Evolutionary conservation across 208 protist species (phyloP), one percentile per base, ranked within the genome.

Genomic region (Histomonas meleagridis): DNA sequence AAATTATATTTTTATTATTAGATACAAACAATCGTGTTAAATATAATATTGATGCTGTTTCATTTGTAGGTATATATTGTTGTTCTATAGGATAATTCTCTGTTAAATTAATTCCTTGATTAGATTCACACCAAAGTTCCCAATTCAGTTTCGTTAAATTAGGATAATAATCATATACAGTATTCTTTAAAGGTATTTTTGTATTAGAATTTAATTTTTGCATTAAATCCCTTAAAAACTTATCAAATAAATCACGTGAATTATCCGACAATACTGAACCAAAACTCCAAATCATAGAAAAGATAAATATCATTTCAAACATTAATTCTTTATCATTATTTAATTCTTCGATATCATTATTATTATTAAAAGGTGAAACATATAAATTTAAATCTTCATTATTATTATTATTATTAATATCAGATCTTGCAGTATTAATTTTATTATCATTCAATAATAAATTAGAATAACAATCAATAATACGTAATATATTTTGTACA

Each of bases 281-380:
- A 70, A 99, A 92, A 18, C 96, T 96, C 98, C 98, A 99, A 32
- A 98, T 95, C 92, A 97, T 96, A 12, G 95, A 95, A 93, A 98
- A 99, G 76, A 96, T 93, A 53, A 91, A 46, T n/a, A 65, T 46
- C 40, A 35, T 62, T 62, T 91, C 86, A 60, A 91, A 69, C 0
- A 91, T 49, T 23, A 95, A 95, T 95, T 97, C 97, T 79, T 93
- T 95, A 21, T 98, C 96, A 4, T 95, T 95, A 35, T 96, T 96
- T 90, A 96, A 95, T 23, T 94, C 93, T 16, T 95, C 94, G 92
- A 96, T 94, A 94, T 96, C 90, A 86, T 91, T 90, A 43, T 32
- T n/a, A n/a, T n/a, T n/a, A n/a, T n/a, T n/a, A n/a, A n/a, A n/a
- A n/a, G n/a, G n/a, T n/a, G n/a, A n/a, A n/a, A n/a, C n/a, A n/a